These are phyloP conservation scores for Colletotrichum higginsianum DNA, from an alignment of 2,329 filamentous ascomycete species.

Conservation along the genomic window DNA sequence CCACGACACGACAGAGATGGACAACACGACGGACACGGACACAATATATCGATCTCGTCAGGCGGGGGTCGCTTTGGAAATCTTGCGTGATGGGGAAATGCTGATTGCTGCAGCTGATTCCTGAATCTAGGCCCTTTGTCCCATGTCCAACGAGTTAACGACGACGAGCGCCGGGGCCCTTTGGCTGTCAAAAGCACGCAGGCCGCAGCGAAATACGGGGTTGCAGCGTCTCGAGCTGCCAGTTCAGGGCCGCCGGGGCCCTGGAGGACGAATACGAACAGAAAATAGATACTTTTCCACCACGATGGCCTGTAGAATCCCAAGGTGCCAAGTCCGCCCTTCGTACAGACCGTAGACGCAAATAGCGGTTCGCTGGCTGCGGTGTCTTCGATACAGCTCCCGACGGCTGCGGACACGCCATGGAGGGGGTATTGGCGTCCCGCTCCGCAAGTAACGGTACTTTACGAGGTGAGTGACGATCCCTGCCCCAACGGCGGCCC, in stretches of 20 bases:
- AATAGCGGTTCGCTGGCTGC: conserved; percentile 9
- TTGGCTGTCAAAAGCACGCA: conserved; percentile 23
- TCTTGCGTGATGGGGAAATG: conserved; percentile 19
- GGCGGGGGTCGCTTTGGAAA: conserved; percentile 7
- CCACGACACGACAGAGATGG: not conserved
- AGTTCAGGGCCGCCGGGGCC: conserved; percentile 1
- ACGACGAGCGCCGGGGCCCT: conserved; percentile 26
- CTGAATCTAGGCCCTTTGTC: conserved; percentile 13
- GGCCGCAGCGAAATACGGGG: conserved; percentile 20
- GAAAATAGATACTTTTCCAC: conserved; percentile 23
- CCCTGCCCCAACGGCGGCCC: conserved; percentile 23
- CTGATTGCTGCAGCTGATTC: not conserved
- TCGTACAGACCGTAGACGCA: conserved; percentile 19
- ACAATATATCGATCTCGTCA: conserved; percentile 18
- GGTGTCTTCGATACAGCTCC: conserved; percentile 25
- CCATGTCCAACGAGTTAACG: not conserved
- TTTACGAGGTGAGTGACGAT: conserved; percentile 3
- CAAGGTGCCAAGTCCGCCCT: conserved; percentile 26
- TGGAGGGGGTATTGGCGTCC: conserved; percentile 29
- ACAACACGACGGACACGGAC: not conserved
- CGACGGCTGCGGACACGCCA: conserved; percentile 2
- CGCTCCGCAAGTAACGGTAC: conserved; percentile 31
- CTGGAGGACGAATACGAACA: conserved; percentile 36
- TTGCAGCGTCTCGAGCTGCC: conserved; percentile 22
- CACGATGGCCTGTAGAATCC: conserved; percentile 34